Conservation (phyloP, 2,329 filamentous ascomycete species). For the Stachybotrys chlorohalonatus region DNA sequence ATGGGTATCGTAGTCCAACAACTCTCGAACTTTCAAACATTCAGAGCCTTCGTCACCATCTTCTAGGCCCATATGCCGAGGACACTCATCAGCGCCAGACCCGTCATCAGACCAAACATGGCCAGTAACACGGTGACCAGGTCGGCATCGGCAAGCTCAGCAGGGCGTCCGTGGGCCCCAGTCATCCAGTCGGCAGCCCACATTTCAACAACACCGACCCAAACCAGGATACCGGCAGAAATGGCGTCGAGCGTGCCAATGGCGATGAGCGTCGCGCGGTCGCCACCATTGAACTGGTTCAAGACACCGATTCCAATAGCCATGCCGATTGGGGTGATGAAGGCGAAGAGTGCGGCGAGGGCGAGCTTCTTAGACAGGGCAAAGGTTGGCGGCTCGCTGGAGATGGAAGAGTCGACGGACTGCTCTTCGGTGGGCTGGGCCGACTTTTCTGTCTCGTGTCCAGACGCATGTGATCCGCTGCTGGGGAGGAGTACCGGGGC, state of each 20-base stretch:
- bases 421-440: constrained; percentile 5
- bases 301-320: constrained; percentile 69
- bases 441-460: constrained; percentile 10
- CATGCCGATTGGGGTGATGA: constrained; percentile 73
- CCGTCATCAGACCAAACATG: constrained; percentile 44
- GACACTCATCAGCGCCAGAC: constrained; percentile 61
- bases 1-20: neutral
- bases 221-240: constrained; percentile 67
- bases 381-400: constrained; percentile 12
- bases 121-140: constrained; percentile 39
- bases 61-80: constrained; percentile 64
- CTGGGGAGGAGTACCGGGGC: constrained; percentile 15
- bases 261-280: constrained; percentile 57
- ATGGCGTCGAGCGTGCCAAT: constrained; percentile 67
- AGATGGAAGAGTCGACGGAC: constrained; percentile 1
- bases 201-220: constrained; percentile 76
- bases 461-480: constrained; percentile 7
- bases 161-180: constrained; percentile 26
- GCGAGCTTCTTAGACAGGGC: constrained; percentile 43
- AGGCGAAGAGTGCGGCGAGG: constrained; percentile 55
- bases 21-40: neutral
- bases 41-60: constrained; percentile 5
- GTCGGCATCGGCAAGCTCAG: constrained; percentile 44
- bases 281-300: constrained; percentile 63
- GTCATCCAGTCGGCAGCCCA: constrained; percentile 65